Evolutionary conservation across 495 filamentous ascomycete species (phyloP), one percentile per base, ranked within the genome.

Genomic region (Aspergillus biplanus): DNA sequence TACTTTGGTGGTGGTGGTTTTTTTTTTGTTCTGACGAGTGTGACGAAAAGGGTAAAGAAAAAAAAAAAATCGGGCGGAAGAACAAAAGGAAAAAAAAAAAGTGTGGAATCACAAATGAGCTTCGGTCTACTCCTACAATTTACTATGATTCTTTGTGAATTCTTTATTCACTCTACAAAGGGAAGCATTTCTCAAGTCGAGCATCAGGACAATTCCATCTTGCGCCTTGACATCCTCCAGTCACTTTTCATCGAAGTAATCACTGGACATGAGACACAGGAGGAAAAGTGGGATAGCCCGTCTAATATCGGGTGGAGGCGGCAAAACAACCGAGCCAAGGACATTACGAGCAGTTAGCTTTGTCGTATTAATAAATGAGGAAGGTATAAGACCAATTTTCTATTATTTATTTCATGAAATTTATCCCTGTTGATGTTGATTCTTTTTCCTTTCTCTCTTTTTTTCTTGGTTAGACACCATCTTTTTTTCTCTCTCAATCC

Each of bases 271-370:
- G 47, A 50, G 11, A 50, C 47, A 50, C 21, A 50, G 27, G 8
- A 18, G 27, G 27, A 27, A 50, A 31, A 50, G 47, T 50, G 47
- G 47, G 47, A 50, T 18, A 50, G 47, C 16, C 56, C 42, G 16
- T 33, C 35, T n/a, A 21, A 13, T 15, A 37, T 63, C 61, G 61
- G 61, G 61, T 63, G 61, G 61, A 63, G 61, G 62, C 62, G 62
- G 62, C 62, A 56, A 59, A 59, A 49, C 49, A 55, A 31, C 62
- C 57, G 27, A 59, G 62, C 62, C 62, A 64, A 64, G 55, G 55
- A 44, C 9, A 44, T 44, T 57, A 15, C n/a, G 39, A 44, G 11
- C n/a, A 13, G n/a, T 11, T 44, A 44, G 5, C n/a, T 13, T 44
- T 44, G 39, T 44, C 39, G 56, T 53, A 65, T 56, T 27, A 27